Conservation (phyloP, 148 eudicot species). For the Cornus kousa region DNA sequence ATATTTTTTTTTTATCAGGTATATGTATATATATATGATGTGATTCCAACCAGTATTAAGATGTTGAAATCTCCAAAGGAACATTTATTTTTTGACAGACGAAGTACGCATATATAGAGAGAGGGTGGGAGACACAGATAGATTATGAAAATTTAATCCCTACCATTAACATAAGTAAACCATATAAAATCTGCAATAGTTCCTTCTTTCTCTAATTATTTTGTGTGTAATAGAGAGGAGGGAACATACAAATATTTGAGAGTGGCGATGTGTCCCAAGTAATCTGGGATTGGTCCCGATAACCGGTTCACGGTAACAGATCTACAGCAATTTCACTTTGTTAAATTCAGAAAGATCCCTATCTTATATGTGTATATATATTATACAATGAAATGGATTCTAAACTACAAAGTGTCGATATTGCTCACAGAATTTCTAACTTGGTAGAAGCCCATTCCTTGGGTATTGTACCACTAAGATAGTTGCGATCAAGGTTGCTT, state of each 20-base stretch:
- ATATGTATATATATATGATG: too few species aligned
- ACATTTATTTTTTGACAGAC: too few species aligned
- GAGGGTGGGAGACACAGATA: too few species aligned
- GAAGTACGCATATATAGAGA: too few species aligned
- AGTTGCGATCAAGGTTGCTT: constrained; percentile 43
- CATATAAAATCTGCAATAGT: not conserved
- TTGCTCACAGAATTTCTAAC: constrained; percentile 28
- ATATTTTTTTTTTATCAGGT: too few species aligned
- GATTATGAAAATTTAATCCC: too few species aligned
- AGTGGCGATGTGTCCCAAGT: constrained; percentile 42
- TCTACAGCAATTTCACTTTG: constrained; percentile 25
- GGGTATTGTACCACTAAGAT: constrained; percentile 51
- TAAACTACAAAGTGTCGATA: not conserved
- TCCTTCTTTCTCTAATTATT: too few species aligned
- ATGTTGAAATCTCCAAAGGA: too few species aligned
- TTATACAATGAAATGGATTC: not conserved
- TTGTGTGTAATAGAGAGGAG: not conserved
- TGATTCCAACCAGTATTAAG: too few species aligned
- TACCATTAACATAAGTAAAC: not conserved
- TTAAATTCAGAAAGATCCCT: not conserved
- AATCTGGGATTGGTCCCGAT: constrained; percentile 51
- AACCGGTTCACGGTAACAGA: constrained; percentile 38
- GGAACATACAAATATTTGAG: constrained; percentile 39
- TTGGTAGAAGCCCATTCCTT: constrained; percentile 42
- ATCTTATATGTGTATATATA: too few species aligned